These are phyloP conservation scores for Peribolospora baueri DNA, from an alignment of 768 basidiomycete species.

Conservation along the genomic window DNA sequence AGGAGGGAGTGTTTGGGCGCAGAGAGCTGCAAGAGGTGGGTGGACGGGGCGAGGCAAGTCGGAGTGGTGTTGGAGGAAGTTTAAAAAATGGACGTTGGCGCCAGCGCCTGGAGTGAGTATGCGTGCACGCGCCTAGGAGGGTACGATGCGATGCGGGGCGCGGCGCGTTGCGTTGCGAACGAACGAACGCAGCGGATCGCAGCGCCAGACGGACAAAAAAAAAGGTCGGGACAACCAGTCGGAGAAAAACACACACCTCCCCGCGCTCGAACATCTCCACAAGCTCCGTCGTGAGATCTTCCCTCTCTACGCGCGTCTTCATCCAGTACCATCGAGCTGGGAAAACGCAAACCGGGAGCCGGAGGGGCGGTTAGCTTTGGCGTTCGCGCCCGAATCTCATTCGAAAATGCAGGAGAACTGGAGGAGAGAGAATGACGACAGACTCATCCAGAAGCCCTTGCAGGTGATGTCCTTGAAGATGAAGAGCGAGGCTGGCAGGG, in stretches of 20 bases:
- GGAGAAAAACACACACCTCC: slow-evolving; percentile 23
- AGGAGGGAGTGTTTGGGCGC: no score
- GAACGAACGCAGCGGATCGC: neutral
- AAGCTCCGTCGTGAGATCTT: slow-evolving; percentile 29
- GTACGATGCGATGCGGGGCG: slow-evolving; percentile 40
- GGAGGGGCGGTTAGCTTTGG: slow-evolving; percentile 5
- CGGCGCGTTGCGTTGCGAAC: slow-evolving; percentile 28
- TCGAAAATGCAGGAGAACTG: neutral
- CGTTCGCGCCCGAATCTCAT: slow-evolving; percentile 12
- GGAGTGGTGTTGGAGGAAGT: no score
- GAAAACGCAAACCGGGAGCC: no score
- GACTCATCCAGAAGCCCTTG: slow-evolving; percentile 52
- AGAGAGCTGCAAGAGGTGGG: no score
- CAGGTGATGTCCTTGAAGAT: slow-evolving; percentile 62
- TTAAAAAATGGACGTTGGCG: no score
- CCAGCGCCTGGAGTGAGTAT: no score
- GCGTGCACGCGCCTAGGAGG: no score
- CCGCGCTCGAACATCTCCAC: slow-evolving; percentile 31
- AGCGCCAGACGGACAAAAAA: neutral
- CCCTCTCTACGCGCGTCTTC: slow-evolving; percentile 28
- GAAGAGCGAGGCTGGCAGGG: slow-evolving; percentile 49
- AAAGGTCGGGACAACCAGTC: neutral
- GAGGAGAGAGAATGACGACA: neutral
- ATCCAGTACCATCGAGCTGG: slow-evolving; percentile 34
- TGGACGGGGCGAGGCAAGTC: no score